Percentiles rank a stretch among this genome's conserved stretches.
These are phyloP conservation scores for Aquilaria malaccensis DNA, from an alignment of 345 rosid genomes.

Conservation along the genomic window DNA sequence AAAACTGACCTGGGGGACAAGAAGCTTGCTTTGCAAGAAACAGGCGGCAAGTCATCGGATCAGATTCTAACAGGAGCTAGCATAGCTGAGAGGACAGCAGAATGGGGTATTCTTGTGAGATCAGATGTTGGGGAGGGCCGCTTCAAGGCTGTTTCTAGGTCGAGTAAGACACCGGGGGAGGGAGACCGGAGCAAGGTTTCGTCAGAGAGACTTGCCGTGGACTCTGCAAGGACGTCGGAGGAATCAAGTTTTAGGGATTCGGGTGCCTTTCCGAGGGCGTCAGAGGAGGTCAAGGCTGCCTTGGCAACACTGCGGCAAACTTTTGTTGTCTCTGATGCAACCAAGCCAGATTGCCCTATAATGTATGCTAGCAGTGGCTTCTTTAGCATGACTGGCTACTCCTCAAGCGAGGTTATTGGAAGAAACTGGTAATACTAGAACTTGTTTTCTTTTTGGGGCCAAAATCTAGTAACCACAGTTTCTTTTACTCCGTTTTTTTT, in stretches of 20 bases:
- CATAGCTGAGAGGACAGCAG: conserved; percentile 67
- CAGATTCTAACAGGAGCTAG: conserved; percentile 30
- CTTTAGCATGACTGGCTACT: conserved; percentile 88
- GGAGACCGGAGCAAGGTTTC: conserved; percentile 34
- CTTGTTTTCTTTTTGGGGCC: no score
- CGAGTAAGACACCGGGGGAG: conserved; percentile 26
- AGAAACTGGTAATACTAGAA: conserved; percentile 59
- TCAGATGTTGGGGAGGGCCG: conserved; percentile 39
- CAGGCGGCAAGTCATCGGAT: conserved; percentile 7
- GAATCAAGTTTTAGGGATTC: conserved; percentile 39
- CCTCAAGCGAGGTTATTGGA: conserved; percentile 75
- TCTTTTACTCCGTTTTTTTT: no score
- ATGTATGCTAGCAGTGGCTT: conserved; percentile 94
- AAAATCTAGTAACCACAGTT: no score
- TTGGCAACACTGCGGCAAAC: conserved; percentile 86
- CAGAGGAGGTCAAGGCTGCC: conserved; percentile 86
- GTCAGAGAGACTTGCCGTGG: conserved; percentile 17
- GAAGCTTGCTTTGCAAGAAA: conserved; percentile 2
- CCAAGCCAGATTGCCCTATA: conserved; percentile 84
- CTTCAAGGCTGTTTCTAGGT: conserved; percentile 28
- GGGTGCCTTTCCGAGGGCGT: conserved; percentile 60
- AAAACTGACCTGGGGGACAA: conserved; percentile 6
- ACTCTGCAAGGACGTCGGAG: conserved; percentile 56
- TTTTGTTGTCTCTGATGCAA: conserved; percentile 90
- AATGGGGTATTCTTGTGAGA: conserved; percentile 75